These are phyloP conservation scores for Zanthoxylum bungeanum DNA, from an alignment of 345 rosid genomes.

Conservation along the genomic window DNA sequence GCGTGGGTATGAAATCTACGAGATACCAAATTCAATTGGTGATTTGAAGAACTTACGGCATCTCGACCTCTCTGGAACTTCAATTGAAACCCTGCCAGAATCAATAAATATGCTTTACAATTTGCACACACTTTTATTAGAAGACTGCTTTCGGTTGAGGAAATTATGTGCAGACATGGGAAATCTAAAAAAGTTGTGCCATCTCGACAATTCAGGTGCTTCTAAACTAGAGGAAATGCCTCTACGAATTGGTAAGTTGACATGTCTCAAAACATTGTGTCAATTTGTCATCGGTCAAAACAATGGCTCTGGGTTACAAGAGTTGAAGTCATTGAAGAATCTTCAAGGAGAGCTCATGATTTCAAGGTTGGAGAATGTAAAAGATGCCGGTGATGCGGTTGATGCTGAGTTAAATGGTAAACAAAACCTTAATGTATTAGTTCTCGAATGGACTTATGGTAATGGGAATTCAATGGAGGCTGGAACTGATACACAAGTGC, in stretches of 20 bases:
- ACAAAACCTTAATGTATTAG: neutral
- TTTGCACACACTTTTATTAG: neutral
- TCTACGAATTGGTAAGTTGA: neutral
- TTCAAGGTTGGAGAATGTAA: neutral
- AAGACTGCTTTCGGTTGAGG: neutral
- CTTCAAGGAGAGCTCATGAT: neutral
- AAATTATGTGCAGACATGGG: neutral
- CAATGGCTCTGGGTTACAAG: neutral
- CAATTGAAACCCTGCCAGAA: neutral
- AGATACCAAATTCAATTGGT: neutral
- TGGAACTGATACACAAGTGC: neutral
- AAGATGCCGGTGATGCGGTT: neutral
- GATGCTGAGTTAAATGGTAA: neutral
- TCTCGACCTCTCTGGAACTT: neutral
- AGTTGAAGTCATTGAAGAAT: neutral
- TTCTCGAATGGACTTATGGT: conserved; percentile 1
- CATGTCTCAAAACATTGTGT: neutral
- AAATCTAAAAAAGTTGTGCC: conserved; percentile 11
- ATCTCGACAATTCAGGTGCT: conserved; percentile 1
- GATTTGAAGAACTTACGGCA: neutral
- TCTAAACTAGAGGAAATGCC: neutral
- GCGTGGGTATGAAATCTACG: neutral
- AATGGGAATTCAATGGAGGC: neutral
- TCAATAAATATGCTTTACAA: neutral
- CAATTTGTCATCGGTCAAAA: neutral